A percentile compares a stretch with the other conserved stretches of the same genome.
These are phyloP conservation scores for Ophiostoma tasmaniense DNA, from an alignment of 2,329 filamentous ascomycete genomes.

Conservation along the genomic window DNA sequence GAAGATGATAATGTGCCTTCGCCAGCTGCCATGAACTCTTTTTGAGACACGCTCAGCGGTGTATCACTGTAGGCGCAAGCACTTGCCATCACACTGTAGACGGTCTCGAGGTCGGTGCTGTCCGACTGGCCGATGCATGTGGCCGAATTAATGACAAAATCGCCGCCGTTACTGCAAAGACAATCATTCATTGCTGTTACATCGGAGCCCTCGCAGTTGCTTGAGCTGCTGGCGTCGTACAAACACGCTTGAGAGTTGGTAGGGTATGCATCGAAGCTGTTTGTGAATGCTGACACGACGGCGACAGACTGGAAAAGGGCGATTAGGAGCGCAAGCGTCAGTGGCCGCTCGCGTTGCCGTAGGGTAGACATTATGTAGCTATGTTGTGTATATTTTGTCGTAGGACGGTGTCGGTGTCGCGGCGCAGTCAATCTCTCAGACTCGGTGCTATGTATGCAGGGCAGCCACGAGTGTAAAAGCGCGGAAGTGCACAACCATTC, in stretches of 20 bases:
- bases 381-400: background rate
- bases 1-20: conserved; percentile 7
- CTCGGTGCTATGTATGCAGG: background rate
- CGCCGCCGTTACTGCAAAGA: conserved; percentile 40
- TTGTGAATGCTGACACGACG: conserved; percentile 15
- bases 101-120: conserved; percentile 31
- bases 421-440: background rate
- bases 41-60: conserved; percentile 34
- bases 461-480: background rate
- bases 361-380: background rate
- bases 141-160: conserved; percentile 41
- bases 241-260: conserved; percentile 36
- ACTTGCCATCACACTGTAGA: conserved; percentile 36
- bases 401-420: background rate
- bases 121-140: conserved; percentile 35
- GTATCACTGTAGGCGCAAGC: conserved; percentile 39
- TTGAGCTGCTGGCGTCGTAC: conserved; percentile 31
- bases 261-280: conserved; percentile 39
- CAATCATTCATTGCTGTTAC: conserved; percentile 38
- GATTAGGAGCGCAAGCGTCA: background rate
- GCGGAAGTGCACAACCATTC: background rate
- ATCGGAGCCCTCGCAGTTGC: conserved; percentile 34
- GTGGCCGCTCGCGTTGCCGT: background rate
- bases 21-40: conserved; percentile 34
- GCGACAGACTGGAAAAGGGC: background rate